Evolutionary conservation across 2,329 filamentous ascomycete species (phyloP).

Genomic region (Alternaria alternata): DNA sequence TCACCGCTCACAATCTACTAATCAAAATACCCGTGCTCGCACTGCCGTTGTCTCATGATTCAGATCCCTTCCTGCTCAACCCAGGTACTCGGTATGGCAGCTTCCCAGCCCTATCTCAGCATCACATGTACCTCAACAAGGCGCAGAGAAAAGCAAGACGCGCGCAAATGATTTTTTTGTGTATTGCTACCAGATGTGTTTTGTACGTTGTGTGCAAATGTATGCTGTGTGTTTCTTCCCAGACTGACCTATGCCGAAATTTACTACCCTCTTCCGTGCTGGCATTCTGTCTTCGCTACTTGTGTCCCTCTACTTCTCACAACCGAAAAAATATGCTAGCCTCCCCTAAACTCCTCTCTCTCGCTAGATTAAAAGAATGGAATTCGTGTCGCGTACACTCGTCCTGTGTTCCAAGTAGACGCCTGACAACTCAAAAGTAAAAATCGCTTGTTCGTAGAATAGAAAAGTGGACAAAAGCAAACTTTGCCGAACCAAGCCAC

Average conservation of each 20-base stretch:
- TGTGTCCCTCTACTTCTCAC: background rate
- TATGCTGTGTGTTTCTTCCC: background rate
- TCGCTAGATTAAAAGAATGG: slow-evolving; percentile 13
- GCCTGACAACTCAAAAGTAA: background rate
- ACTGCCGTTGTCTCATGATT: slow-evolving; percentile 7
- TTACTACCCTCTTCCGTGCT: background rate
- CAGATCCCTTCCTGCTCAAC: background rate
- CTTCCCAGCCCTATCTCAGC: background rate
- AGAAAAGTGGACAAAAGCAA: slow-evolving; percentile 6
- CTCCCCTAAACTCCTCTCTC: background rate
- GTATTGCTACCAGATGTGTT: slow-evolving; percentile 2
- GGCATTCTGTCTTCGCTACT: background rate
- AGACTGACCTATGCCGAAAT: background rate
- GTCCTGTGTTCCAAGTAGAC: slow-evolving; percentile 29
- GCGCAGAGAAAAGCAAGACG: background rate
- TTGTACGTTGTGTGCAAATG: background rate
- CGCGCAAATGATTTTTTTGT: background rate
- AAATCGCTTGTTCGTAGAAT: background rate
- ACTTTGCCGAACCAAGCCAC: slow-evolving; percentile 1
- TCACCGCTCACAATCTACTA: slow-evolving; percentile 19
- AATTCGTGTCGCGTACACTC: slow-evolving; percentile 38
- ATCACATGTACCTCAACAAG: background rate
- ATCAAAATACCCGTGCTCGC: background rate
- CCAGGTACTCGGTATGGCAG: slow-evolving; percentile 5
- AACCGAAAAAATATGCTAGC: background rate